Evolutionary conservation across 2,329 filamentous ascomycete genomes (phyloP).

Genomic region (Neonectria sp.): DNA sequence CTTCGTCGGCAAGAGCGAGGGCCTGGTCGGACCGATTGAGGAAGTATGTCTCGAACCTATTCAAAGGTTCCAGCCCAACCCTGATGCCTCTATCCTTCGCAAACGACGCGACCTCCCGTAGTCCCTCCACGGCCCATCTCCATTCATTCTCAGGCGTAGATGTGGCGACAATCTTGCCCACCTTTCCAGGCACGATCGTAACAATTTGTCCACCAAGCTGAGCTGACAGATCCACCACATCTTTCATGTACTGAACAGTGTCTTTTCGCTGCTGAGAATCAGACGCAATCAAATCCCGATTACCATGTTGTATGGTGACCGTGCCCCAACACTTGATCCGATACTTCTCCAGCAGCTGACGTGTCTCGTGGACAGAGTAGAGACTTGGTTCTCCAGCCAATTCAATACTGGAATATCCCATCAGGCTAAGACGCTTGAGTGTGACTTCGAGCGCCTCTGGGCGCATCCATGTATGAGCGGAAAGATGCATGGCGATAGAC

Average conservation of each 20-base stretch:
- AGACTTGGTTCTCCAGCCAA: slow-evolving; percentile 34
- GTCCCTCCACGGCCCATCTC: slow-evolving; percentile 36
- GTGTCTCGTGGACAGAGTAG: slow-evolving; percentile 17
- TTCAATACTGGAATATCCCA: slow-evolving; percentile 38
- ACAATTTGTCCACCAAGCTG: slow-evolving; percentile 34
- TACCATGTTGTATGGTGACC: slow-evolving; percentile 38
- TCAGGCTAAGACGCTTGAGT: slow-evolving; percentile 26
- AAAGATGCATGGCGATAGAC: slow-evolving; percentile 33
- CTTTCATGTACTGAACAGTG: slow-evolving; percentile 37
- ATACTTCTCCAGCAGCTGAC: slow-evolving; percentile 33
- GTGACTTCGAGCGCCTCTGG: slow-evolving; percentile 37
- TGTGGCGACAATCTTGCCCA: slow-evolving; percentile 28
- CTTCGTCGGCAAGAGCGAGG: slow-evolving; percentile 37
- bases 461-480: slow-evolving; percentile 43
- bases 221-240: slow-evolving; percentile 33
- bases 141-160: slow-evolving; percentile 39
- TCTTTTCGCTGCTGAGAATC: slow-evolving; percentile 32
- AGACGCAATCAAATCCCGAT: slow-evolving; percentile 34
- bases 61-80: slow-evolving; percentile 39
- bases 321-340: slow-evolving; percentile 37
- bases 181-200: slow-evolving; percentile 31
- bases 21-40: slow-evolving; percentile 39
- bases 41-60: slow-evolving; percentile 44
- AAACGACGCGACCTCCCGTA: slow-evolving; percentile 33
- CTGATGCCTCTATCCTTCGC: slow-evolving; percentile 29